phyloP scores from a whole-genome alignment of 805 yeast genomes.

The Candida rishiriensis region DNA sequence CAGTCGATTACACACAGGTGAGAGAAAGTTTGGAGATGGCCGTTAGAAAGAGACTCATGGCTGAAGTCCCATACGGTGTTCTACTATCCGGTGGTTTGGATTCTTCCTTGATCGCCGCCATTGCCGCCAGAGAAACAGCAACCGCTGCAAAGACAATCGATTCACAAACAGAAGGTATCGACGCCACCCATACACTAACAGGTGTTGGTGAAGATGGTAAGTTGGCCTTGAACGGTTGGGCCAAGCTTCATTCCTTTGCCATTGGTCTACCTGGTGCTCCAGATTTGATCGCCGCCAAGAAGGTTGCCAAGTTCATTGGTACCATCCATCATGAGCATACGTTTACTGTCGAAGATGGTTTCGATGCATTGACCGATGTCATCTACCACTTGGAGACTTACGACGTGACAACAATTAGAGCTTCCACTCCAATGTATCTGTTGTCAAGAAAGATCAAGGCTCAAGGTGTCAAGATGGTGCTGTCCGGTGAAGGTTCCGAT shows the following conservation, averaged over 20 bases:
- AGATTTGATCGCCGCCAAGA: conserved; percentile 91
- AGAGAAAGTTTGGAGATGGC: conserved; percentile 86
- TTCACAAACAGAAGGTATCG: conserved; percentile 42
- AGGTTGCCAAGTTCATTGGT: conserved; percentile 94
- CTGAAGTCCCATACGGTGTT: conserved; percentile 99
- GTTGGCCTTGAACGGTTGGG: conserved; percentile 70
- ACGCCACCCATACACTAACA: conserved; percentile 68
- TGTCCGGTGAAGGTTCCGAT: conserved; percentile 98
- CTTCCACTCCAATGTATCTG: conserved; percentile 98
- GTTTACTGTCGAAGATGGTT: conserved; percentile 93
- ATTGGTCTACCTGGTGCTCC: conserved; percentile 98
- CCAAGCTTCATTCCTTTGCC: conserved; percentile 90
- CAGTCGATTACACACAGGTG: conserved; percentile 65
- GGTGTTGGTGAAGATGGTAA: conserved; percentile 92
- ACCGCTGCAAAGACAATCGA: conserved; percentile 58
- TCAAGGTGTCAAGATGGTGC: conserved; percentile 98
- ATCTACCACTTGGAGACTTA: conserved; percentile 95
- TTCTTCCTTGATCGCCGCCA: conserved; percentile 92
- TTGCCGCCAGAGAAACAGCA: conserved; percentile 93
- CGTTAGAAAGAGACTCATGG: conserved; percentile 98
- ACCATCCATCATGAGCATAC: conserved; percentile 97
- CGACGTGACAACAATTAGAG: conserved; percentile 98
- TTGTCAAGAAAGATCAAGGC: conserved; percentile 96
- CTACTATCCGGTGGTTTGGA: conserved; percentile 96
- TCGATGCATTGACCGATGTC: conserved; percentile 92